Base-by-base conservation (phyloP, 2,329 filamentous ascomycete genomes). In the Fusarium avenaceum region DNA sequence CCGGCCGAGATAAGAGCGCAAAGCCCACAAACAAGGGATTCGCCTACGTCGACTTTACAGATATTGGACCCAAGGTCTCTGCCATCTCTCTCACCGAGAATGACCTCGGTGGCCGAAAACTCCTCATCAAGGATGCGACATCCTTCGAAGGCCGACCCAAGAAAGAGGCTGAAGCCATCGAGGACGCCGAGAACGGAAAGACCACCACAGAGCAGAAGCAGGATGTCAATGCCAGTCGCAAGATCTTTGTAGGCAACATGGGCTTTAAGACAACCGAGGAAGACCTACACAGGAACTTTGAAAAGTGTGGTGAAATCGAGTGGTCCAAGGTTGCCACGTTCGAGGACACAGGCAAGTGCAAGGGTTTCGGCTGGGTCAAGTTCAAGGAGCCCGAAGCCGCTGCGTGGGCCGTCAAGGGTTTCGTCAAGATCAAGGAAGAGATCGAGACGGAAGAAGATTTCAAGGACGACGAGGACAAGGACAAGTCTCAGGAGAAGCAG, bases 261-360 rank as follows among this genome's bases (percentile, higher is more conserved):
- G 87, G 90, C 55, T 97, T 95, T 80, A 89, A 92, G 75, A 88
- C 89, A 6, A 94, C 90, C 8, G 91, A 95, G 73, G 93, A 97
- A 55, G 89, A 93, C 72, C 80, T 99, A 49, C 84, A 89, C 70
- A 85, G 90, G 67, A 93, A 97, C 76, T 98, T 97, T 78, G 86
- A 86, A 48, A 92, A 90, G 77, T 98, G 95, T 76, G 96, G 96
- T 50, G 85, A 90, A 65, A 88, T 98, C 65, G 88, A 90, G 53
- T 92, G 92, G 82, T 87, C 93, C 68, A 95, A 97, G 80, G 84
- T 98, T 70, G 96, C 96, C 4, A 97, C 94, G 1, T 99, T 99
- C 76, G 93, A 98, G 79, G 96, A 99, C 78, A 91, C 91, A 20
- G 96, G 96, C 43, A 99, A 98, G 82, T 99, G 96, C 84, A 98